Percentiles rank a stretch among this genome's conserved stretches.
Conservation (phyloP, 495 filamentous ascomycete species). For the Aspergillus mulundensis region DNA sequence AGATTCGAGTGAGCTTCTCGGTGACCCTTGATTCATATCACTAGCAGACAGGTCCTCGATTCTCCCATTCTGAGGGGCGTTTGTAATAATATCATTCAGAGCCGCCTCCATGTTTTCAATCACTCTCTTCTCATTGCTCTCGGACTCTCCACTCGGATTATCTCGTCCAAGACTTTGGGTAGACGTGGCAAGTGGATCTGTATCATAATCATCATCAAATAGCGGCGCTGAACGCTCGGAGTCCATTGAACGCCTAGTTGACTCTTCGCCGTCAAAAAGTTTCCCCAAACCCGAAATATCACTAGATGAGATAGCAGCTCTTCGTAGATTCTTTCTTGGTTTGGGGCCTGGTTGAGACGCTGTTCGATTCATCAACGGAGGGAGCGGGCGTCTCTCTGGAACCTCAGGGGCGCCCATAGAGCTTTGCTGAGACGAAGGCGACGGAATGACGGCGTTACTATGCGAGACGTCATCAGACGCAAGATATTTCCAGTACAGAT, state of each 20-base stretch:
- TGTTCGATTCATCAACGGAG: slow-evolving; percentile 40
- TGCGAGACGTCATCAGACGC: slow-evolving; percentile 78
- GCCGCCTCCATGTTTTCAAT: slow-evolving; percentile 94
- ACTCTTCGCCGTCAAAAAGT: slow-evolving; percentile 44
- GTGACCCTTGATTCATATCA: slow-evolving; percentile 45
- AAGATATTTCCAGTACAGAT: slow-evolving; percentile 92
- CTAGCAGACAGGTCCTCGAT: slow-evolving; percentile 58
- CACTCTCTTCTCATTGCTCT: slow-evolving; percentile 49
- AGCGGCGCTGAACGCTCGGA: slow-evolving; percentile 50
- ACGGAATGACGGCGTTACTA: slow-evolving; percentile 21
- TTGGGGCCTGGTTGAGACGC: slow-evolving; percentile 33
- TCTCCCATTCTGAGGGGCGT: slow-evolving; percentile 60
- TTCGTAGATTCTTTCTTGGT: slow-evolving; percentile 48
- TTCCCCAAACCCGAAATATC: slow-evolving; percentile 47
- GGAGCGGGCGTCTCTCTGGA: slow-evolving; percentile 37
- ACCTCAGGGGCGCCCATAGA: slow-evolving; percentile 26
- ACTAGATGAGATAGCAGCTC: slow-evolving; percentile 54
- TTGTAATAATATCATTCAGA: slow-evolving; percentile 90
- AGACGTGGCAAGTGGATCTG: slow-evolving; percentile 58
- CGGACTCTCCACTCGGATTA: slow-evolving; percentile 45
- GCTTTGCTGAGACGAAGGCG: slow-evolving; percentile 20
- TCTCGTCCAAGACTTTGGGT: slow-evolving; percentile 52
- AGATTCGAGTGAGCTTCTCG: slow-evolving; percentile 55
- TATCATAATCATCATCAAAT: slow-evolving; percentile 65
- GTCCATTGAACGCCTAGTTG: slow-evolving; percentile 54